Percentiles rank a stretch among this genome's conserved stretches.
phyloP scores from a whole-genome alignment of 306 rosid species.

The Cajanus cajan region DNA sequence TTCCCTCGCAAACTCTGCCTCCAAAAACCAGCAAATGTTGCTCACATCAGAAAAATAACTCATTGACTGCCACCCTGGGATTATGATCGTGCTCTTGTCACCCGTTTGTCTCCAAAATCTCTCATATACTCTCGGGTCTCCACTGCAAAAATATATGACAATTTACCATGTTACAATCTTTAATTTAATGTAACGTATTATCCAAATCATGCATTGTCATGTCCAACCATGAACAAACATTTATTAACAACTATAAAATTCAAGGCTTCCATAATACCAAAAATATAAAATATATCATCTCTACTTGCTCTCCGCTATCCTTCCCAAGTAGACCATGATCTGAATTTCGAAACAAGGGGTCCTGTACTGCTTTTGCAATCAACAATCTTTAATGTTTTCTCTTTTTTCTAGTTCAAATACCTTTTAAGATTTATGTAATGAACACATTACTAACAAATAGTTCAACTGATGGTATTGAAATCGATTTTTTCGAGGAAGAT shows the following conservation, averaged over 20 bases:
- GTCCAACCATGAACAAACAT: neutral
- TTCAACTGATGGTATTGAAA: too few species aligned
- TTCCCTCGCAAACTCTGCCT: slow-evolving; percentile 65
- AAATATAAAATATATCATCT: neutral
- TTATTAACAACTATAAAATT: neutral
- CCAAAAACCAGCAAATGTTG: slow-evolving; percentile 84
- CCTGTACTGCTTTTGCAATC: neutral
- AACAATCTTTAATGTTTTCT: neutral
- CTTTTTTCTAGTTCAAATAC: neutral
- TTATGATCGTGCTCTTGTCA: slow-evolving; percentile 56
- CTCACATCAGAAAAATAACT: slow-evolving; percentile 72
- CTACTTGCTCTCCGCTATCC: neutral
- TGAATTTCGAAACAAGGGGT: neutral
- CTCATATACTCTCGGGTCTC: slow-evolving; percentile 82
- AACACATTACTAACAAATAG: too few species aligned
- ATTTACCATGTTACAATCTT: neutral
- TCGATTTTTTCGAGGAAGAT: too few species aligned
- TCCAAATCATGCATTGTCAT: neutral
- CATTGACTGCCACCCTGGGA: slow-evolving; percentile 79
- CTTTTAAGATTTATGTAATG: too few species aligned
- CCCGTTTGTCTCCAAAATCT: slow-evolving; percentile 68
- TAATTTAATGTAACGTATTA: neutral
- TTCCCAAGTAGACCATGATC: neutral
- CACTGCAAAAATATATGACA: slow-evolving; percentile 41
- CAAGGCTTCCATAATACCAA: neutral